Conservation (phyloP, 306 rosid species). For the Vigna reflexopilosa region DNA sequence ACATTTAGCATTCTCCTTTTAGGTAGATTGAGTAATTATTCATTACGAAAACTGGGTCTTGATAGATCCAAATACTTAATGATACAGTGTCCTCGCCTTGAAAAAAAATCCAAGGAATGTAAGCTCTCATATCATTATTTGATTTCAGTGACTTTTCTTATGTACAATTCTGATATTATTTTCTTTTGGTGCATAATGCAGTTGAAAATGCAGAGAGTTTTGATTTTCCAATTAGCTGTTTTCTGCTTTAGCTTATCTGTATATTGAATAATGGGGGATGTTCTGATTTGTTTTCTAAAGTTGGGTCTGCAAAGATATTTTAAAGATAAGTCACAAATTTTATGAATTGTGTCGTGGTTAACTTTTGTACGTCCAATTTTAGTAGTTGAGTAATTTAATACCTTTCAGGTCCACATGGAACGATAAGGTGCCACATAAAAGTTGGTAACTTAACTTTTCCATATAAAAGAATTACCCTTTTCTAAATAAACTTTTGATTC, state of each 20-base stretch:
- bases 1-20: slow-evolving; percentile 4
- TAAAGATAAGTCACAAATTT: slow-evolving; percentile 1
- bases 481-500: slow-evolving; percentile 42
- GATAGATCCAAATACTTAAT: neutral
- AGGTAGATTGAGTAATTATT: slow-evolving; percentile 4
- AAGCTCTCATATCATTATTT: slow-evolving; percentile 12
- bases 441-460: slow-evolving; percentile 44
- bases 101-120: neutral
- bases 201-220: slow-evolving; percentile 25
- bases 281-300: slow-evolving; percentile 21
- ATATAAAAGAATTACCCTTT: slow-evolving; percentile 33
- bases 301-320: slow-evolving; percentile 43
- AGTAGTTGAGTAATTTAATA: slow-evolving; percentile 39
- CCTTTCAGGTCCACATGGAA: slow-evolving; percentile 51
- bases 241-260: slow-evolving; percentile 17
- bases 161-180: neutral
- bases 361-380: slow-evolving; percentile 40
- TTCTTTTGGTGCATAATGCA: slow-evolving; percentile 25
- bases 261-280: slow-evolving; percentile 27
- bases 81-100: neutral
- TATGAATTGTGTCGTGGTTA: slow-evolving; percentile 31
- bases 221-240: slow-evolving; percentile 19
- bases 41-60: neutral
- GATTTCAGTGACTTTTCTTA: slow-evolving; percentile 24
- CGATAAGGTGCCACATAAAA: slow-evolving; percentile 44